Base-by-base conservation (phyloP, 2,329 filamentous ascomycete genomes). In the Penicillium sp. region DNA sequence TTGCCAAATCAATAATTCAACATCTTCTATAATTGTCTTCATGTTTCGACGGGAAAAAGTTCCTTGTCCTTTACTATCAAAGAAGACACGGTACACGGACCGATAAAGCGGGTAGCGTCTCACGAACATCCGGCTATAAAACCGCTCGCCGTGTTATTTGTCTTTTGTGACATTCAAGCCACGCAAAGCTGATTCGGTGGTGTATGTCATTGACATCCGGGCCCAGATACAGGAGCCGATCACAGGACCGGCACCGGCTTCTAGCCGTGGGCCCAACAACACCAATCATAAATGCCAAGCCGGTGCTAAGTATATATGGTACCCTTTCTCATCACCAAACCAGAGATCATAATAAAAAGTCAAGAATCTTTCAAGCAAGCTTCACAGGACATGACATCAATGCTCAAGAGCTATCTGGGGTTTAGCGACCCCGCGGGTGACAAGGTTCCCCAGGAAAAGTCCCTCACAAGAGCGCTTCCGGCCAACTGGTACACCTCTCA, bases 401-500 rank as follows among this genome's bases (percentile, higher is more conserved):
- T 33, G 18, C 22, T 54, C 9, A 54, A 54, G 27, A 49, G 45
- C 45, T 49, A 42, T 35, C 27, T 54, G 33, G 51, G 51, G 9
- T 54, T 44, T 20, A 47, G 35, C 6, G 37, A 49, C 27, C 33
- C 45, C n/a, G 45, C 51, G n/a, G 51, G 51, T 12, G 26, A 44
- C 27, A 49, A 49, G 20, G 26, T 15, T 7, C 25, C 42, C 7
- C n/a, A 45, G 20, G 23, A 42, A 4, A 27, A 22, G 6, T 23
- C 27, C 2, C 26, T 44, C n/a, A 15, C 35, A 35, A 43, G 37
- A 43, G 37, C 45, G 20, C 51, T 54, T 20, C 45, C 51, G 12
- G 33, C 51, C 25, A 43, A 47, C 4, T 54, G 51, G 51, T 84
- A 81, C 57, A 70, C 66, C 1, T 69, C 67, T 0, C 56, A 63